Base-by-base conservation (phyloP, 2,329 filamentous ascomycete genomes). In the Botryotinia calthae region DNA sequence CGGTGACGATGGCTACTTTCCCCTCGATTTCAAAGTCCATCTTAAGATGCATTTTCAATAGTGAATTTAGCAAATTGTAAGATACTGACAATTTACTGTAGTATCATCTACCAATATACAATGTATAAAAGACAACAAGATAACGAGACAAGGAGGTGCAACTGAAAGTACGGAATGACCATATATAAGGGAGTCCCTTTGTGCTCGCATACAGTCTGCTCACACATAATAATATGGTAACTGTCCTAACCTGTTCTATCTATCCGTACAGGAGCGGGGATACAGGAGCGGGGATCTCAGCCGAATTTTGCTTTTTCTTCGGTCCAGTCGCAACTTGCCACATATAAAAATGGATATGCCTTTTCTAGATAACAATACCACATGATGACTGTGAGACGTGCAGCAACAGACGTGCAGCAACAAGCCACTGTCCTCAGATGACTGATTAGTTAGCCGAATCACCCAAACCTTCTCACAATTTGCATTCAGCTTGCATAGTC, bases 1-100 rank as follows among this genome's bases (percentile, higher is more conserved):
- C 77, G 0, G 77, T 79, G 20, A 79, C 69, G 14, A 79, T 67
- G 10, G 76, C 77, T 6, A 75, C 75, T 62, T 78, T 78, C 5
- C 70, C 48, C 14, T 48, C 14, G 20, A 72, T 28, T 9, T 67
- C 61, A 28, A 66, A n/a, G 37, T 72, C 28, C n/a, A 67, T 44
- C 9, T 65, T 59, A 2, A 31, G 9, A 42, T 28, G 8, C 18
- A 25, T 42, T 9, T 40, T 18, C 12, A n/a, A 20, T 3, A 14
- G 20, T 18, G 9, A 16, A 56, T 42, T 8, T 3, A 54, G 34
- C 14, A 40, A 54, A 20, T 3, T 3, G 18, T 25, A 9, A 18
- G 31, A 18, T 40, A 20, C 20, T 8, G 22, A 14, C 4, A 6
- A 31, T 56, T 56, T 56, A 12, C 51, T 16, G 1, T n/a, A 0